Evolutionary conservation across 139 green algal species (phyloP).

Genomic region (Chlorella sp.): DNA sequence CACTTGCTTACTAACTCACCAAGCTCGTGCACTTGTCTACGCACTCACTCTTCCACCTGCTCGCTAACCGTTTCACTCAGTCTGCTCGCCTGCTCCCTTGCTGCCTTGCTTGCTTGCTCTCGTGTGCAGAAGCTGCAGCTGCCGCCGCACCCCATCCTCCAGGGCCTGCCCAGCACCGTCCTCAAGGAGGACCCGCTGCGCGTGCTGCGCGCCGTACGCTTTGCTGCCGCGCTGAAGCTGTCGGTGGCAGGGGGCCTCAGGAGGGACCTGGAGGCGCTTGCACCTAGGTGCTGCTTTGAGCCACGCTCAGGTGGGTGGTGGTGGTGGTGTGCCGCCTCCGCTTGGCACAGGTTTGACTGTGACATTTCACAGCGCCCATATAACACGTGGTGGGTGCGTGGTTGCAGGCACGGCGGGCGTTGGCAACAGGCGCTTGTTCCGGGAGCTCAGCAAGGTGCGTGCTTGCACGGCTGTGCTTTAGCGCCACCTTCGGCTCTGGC

Average conservation of each 20-base stretch:
- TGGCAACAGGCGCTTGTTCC: not conserved
- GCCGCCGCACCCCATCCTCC: not conserved
- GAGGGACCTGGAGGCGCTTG: not conserved
- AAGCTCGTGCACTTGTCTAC: too few relatives aligned
- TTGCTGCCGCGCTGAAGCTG: conserved; percentile 18
- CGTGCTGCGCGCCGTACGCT: conserved; percentile 72
- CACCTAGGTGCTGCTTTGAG: not conserved
- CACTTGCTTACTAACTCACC: too few relatives aligned
- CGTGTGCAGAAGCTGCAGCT: conserved; percentile 1
- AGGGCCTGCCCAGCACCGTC: not conserved
- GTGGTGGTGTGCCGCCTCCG: too few relatives aligned
- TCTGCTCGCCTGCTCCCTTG: too few relatives aligned
- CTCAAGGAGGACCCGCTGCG: conserved; percentile 70
- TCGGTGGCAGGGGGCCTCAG: not conserved
- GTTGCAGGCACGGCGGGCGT: not conserved
- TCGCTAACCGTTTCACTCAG: too few relatives aligned
- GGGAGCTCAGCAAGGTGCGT: not conserved
- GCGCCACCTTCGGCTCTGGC: too few relatives aligned
- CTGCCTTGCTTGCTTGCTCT: too few relatives aligned
- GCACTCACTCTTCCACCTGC: too few relatives aligned
- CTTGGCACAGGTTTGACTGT: too few relatives aligned
- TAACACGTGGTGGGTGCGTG: too few relatives aligned
- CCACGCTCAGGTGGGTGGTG: not conserved
- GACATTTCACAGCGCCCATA: too few relatives aligned
- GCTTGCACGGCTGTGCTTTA: too few relatives aligned